Evolutionary conservation across 2,329 filamentous ascomycete genomes (phyloP), one percentile per base, ranked within the genome.

Genomic region (Acephala macrosclerotiorum): DNA sequence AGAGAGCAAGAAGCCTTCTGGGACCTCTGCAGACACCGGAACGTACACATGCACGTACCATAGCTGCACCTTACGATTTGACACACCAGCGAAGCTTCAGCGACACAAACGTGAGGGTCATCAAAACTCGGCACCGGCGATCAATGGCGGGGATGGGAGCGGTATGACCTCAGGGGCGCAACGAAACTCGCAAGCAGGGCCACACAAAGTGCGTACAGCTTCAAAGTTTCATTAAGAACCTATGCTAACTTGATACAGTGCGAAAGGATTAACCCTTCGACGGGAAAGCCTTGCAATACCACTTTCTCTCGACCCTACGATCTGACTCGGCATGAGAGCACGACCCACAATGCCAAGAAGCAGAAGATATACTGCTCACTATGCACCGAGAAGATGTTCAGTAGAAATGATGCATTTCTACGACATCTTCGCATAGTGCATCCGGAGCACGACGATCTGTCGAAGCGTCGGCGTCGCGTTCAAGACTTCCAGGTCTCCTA

Each of bases 1-100:
- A 12, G 72, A 74, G 16, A 57, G 70, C 25, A 71, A 69, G 74
- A 82, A 85, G 42, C 93, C 93, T 0, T 77, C 81, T 1, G 84
- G 88, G 47, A 89, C 90, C 1, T 83, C 83, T 18, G 91, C 93
- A 0, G 92, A 97, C 71, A 87, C 89, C 22, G 95, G 95, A 14
- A 97, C 94, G 0, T 99, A 97, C 80, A 97, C 94, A 0, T 99
- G 96, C 79, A 97, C 94, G 0, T 97, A 97, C 74, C 94, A 97
- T 74, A 93, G 94, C 12, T 98, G 96, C 76, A 90, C 89, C 0
- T 83, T 91, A 71, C 91, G 96, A 61, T 99, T 99, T 75, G 93
- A 97, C 72, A 93, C 93, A 1, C 93, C 94, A 3, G 85, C 89
- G 9, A 89, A 94, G 71, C 84, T 99, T 3, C 94, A 98, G 77